Conservation (phyloP, 306 rosid genomes). For the Dryas drummondii region DNA sequence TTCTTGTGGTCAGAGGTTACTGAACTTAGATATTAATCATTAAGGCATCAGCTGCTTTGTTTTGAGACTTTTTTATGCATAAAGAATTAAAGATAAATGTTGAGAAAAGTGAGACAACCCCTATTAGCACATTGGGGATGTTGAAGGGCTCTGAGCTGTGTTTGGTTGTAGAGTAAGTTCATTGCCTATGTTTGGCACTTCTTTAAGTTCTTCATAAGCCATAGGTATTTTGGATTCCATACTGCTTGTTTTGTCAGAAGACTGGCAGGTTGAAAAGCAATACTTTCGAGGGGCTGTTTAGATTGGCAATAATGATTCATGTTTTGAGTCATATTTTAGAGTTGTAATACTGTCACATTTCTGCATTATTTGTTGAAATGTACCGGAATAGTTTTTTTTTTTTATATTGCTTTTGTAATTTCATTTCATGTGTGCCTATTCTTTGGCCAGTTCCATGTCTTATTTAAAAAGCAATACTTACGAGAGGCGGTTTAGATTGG, state of each 20-base stretch:
- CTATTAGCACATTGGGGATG: background rate
- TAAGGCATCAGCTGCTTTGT: background rate
- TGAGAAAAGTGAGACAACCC: background rate
- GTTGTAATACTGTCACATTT: background rate
- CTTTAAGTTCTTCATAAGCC: background rate
- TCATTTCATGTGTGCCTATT: conserved; percentile 14
- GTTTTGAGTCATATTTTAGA: background rate
- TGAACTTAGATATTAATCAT: background rate
- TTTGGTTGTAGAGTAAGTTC: background rate
- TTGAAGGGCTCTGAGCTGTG: background rate
- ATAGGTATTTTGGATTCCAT: background rate
- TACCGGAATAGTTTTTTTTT: background rate
- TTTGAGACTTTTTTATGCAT: background rate
- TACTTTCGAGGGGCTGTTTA: background rate
- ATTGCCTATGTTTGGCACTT: background rate
- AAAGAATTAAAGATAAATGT: background rate
- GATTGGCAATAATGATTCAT: background rate
- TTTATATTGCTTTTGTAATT: background rate
- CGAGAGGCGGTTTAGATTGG: conserved; percentile 1
- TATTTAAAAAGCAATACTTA: background rate
- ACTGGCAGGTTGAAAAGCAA: background rate
- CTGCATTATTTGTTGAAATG: background rate
- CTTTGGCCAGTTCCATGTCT: conserved; percentile 69
- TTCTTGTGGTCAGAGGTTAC: background rate
- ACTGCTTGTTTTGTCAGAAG: background rate